These are phyloP conservation scores for Microbotryum intermedium DNA, from an alignment of 1,284 basidiomycete genomes.

Conservation along the genomic window DNA sequence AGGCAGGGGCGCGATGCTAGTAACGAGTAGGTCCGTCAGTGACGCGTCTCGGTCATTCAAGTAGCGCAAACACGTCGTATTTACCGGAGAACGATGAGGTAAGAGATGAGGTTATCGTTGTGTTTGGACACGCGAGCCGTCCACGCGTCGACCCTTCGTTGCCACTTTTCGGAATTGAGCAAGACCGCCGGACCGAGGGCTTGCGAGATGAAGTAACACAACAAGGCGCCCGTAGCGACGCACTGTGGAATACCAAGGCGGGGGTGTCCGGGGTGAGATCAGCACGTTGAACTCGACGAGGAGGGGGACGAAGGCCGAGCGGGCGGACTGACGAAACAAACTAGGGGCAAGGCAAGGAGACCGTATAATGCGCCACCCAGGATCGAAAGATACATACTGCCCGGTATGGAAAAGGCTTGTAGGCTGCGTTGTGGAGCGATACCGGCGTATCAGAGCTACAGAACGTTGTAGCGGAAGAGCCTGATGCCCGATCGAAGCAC, in stretches of 20 bases:
- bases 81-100: conserved; percentile 68
- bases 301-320: neutral
- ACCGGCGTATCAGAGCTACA: neutral
- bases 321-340: conserved; percentile 54
- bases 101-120: conserved; percentile 70
- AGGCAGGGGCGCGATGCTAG: conserved; percentile 75
- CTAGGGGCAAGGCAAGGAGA: conserved; percentile 73
- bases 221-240: conserved; percentile 78
- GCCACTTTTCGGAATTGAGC: conserved; percentile 62
- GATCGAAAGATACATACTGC: conserved; percentile 97
- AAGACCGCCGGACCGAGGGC: conserved; percentile 82
- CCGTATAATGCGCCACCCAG: conserved; percentile 95
- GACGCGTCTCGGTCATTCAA: neutral
- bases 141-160: conserved; percentile 71
- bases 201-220: conserved; percentile 87
- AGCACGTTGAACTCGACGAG: neutral
- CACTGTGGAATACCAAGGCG: conserved; percentile 43
- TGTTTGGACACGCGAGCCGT: conserved; percentile 60
- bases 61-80: conserved; percentile 1
- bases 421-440: conserved; percentile 49
- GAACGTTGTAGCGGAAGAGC: neutral
- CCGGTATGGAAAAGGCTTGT: conserved; percentile 92
- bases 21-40: neutral
- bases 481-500: neutral
- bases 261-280: neutral